Evolutionary conservation across 2,329 filamentous ascomycete genomes (phyloP).

Genomic region (Apiospora sp.): DNA sequence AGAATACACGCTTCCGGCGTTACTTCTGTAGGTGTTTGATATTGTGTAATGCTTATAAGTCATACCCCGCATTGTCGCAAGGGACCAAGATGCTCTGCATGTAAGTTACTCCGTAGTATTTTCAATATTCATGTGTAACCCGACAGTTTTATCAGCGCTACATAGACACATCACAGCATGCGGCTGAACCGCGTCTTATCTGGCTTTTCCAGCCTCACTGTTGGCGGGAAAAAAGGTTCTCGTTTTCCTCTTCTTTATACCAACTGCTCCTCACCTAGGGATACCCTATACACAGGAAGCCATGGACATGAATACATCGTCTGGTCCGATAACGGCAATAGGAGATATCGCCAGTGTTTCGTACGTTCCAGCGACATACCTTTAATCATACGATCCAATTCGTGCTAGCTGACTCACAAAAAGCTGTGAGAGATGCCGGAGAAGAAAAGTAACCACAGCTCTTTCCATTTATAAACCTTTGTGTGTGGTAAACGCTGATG

Average conservation of each 20-base stretch:
- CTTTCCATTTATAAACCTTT: too few relatives aligned
- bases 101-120: neutral
- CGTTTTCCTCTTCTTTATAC: neutral
- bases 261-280: neutral
- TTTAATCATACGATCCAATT: too few relatives aligned
- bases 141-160: neutral
- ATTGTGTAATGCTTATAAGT: neutral
- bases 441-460: constrained; percentile 25
- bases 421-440: constrained; percentile 28
- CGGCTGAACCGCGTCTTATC: neutral
- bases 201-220: neutral
- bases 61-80: neutral
- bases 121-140: neutral
- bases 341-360: constrained; percentile 28
- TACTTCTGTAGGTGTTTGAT: neutral
- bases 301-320: neutral
- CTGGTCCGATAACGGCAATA: constrained; percentile 27
- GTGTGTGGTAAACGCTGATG: neutral
- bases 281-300: neutral
- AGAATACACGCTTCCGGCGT: neutral
- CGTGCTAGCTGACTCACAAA: neutral
- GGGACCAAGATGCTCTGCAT: too few relatives aligned
- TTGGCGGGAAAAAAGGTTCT: neutral
- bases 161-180: neutral
- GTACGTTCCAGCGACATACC: constrained; percentile 2